Conservation (phyloP, 192 early-diverging fungal species). For the Obelidium mucronatum region DNA sequence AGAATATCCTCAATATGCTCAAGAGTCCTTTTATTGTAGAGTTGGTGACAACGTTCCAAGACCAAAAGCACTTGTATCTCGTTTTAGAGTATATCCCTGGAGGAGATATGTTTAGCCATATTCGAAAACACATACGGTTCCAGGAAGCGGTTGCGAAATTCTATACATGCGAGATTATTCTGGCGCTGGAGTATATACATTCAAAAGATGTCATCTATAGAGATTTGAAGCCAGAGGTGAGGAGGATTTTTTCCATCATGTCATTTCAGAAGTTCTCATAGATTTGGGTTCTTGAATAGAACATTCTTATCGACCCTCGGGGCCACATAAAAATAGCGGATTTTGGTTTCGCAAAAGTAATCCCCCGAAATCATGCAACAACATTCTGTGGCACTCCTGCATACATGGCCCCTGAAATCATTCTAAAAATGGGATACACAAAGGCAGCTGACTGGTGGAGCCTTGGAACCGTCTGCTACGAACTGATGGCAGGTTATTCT, state of each 20-base stretch:
- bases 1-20: conserved; percentile 43
- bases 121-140: conserved; percentile 66
- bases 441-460: conserved; percentile 55
- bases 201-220: conserved; percentile 74
- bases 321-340: conserved; percentile 77
- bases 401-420: conserved; percentile 53
- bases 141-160: conserved; percentile 69
- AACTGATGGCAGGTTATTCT: conserved; percentile 52
- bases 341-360: conserved; percentile 73
- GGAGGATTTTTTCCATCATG: not conserved
- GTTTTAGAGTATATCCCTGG: conserved; percentile 51
- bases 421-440: conserved; percentile 49
- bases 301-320: conserved; percentile 66
- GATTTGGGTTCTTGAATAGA: conserved; percentile 40
- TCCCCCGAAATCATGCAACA: conserved; percentile 56
- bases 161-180: conserved; percentile 68
- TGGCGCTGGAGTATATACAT: conserved; percentile 75
- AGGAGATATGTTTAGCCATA: conserved; percentile 84
- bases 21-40: conserved; percentile 49
- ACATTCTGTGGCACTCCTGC: conserved; percentile 44
- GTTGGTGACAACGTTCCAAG: conserved; percentile 48
- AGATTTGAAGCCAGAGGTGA: conserved; percentile 71
- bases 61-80: conserved; percentile 45
- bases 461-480: conserved; percentile 51
- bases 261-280: not conserved